Base-by-base conservation (phyloP, 148 eudicot species). In the Dysphania ambrosioides region DNA sequence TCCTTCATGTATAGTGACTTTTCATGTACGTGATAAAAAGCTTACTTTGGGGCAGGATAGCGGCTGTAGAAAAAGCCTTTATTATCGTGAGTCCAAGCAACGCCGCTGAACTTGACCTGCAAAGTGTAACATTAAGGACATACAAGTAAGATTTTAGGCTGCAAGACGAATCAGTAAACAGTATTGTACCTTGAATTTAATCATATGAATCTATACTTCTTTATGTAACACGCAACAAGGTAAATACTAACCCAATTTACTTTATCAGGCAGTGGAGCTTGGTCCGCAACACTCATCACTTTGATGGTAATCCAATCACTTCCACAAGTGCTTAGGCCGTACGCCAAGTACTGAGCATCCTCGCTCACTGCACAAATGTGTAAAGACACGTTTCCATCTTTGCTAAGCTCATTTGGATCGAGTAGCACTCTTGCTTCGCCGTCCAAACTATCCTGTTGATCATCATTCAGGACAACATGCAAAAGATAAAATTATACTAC, bases 291-390 rank as follows among this genome's bases (percentile, higher is more conserved):
- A 6, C 75, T 70, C 85, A 87, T 84, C 27, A 95, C 91, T 80
- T 90, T 85, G 72, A 95, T 84, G 64, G 92, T 90, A 30, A 90
- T 82, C 98, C 98, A 95, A 72, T 95, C 98, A 73, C 98, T 95
- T 75, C 98, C 98, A 53, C 97, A 87, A 24, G 85, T 73, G 81
- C 98, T 90, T 51, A 88, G 81, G 40, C 88, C 93, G 32, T 95
- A 92, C 2, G 96, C 97, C 80, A 95, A 59, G 78, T 84, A 92
- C 77, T 95, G 84, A 12, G 93, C 96, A 77, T 95, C 91, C 77
- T 95, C 86, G 66, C 98, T 92, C 71, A 92, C 88, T 5, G 85
- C 82, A 79, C 72, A 87, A 6, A 23, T 42, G 47, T 78, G 81
- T 64, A 95, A 66, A 24, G 98, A 87, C 57, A 92, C 88, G 8